Percentiles rank a stretch among this genome's conserved stretches.
phyloP scores from a whole-genome alignment of 768 basidiomycete genomes.

The Lanmaoa rubissima region DNA sequence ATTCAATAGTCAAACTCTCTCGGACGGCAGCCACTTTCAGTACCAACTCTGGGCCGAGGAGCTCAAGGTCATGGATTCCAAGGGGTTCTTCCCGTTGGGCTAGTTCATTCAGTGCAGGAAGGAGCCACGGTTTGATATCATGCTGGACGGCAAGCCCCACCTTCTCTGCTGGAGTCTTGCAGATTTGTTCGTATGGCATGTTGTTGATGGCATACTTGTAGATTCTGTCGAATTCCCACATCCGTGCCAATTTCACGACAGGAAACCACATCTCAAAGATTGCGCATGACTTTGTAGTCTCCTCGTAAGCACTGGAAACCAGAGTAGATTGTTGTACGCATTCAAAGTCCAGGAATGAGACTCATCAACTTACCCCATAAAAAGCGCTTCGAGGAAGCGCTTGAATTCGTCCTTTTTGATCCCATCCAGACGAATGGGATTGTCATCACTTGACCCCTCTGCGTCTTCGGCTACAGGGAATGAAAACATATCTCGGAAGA shows the following conservation, averaged over 20 bases:
- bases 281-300: background rate
- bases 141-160: constrained; percentile 31
- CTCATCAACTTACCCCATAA: constrained; percentile 9
- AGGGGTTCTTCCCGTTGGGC: constrained; percentile 19
- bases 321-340: background rate
- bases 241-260: constrained; percentile 37
- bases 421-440: constrained; percentile 25
- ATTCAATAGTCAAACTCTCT: constrained; percentile 12
- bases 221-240: constrained; percentile 37
- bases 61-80: constrained; percentile 9
- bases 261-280: constrained; percentile 36
- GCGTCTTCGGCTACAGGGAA: constrained; percentile 11
- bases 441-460: constrained; percentile 21
- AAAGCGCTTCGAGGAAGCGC: constrained; percentile 24
- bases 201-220: constrained; percentile 30
- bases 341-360: background rate
- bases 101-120: constrained; percentile 27
- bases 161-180: constrained; percentile 23
- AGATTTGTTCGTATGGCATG: constrained; percentile 19
- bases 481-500: constrained; percentile 29
- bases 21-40: constrained; percentile 23
- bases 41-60: constrained; percentile 15
- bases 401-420: constrained; percentile 27
- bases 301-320: background rate
- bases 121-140: constrained; percentile 35